Evolutionary conservation across 179 eudicot species (phyloP), one percentile per base, ranked within the genome.

Genomic region (Monotropa hypopitys): DNA sequence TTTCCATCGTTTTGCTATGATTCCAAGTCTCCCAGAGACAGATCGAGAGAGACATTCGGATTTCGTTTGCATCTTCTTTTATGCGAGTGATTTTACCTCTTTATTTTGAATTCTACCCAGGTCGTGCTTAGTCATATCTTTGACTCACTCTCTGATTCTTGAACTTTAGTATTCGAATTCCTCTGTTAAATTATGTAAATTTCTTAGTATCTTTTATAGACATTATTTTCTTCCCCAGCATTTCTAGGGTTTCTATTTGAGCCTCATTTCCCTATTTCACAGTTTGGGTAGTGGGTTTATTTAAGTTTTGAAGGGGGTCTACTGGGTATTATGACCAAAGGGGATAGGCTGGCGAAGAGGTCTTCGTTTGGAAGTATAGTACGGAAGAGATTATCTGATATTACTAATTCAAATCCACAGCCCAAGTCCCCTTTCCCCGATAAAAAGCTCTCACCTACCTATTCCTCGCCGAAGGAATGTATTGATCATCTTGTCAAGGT

Each of bases 311-410:
- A 26, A 18, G 9, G n/a, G n/a, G n/a, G 56, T 43, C 32, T 42
- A 57, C 57, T 77, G 21, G 56, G 63, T 67, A 80, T 71, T 38
- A 61, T 61, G 20, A 83, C 84, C 84, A 86, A 81, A 74, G 87
- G 79, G 70, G 86, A 84, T 47, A 87, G 70, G 70, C 80, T 80
- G 88, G 86, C 76, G 3, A 89, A 88, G 83, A 83, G 80, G 47
- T 76, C 90, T 54, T 78, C 90, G 42, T 83, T 90, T 12, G 94
- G 92, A 13, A 84, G 80, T 28, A 80, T 86, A 35, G 81, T 81
- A 49, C 79, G 87, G 75, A 91, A 86, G 84, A 81, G 84, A 63
- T 83, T 91, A 15, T 87, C 92, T 26, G 93, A 91, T 49, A 87
- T 91, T 43, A 87, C 94, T 3, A 91, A 91, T 62, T 78, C 86